Conservation (phyloP, 495 filamentous ascomycete genomes). For the Aspergillus sclerotioniger region DNA sequence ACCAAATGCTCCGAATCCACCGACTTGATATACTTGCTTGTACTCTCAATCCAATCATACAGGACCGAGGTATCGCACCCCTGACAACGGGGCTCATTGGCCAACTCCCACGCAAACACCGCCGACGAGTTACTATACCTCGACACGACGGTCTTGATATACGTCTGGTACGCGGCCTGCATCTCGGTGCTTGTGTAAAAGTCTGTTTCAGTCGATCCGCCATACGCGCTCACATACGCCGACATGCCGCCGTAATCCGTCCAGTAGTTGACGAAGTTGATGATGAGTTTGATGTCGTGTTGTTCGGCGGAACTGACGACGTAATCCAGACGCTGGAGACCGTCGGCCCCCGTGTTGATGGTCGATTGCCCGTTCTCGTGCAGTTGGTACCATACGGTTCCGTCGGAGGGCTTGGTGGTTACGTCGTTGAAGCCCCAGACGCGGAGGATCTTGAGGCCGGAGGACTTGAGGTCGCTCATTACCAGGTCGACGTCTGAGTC, state of each 20-base stretch:
- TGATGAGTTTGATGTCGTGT: constrained; percentile 57
- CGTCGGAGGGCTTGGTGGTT: constrained; percentile 42
- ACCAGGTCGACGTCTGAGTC: constrained; percentile 60
- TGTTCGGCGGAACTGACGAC: constrained; percentile 59
- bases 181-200: constrained; percentile 58
- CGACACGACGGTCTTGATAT: constrained; percentile 59
- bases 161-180: constrained; percentile 60
- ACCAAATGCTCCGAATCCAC: constrained; percentile 67
- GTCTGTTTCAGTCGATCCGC: constrained; percentile 24
- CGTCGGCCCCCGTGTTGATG: constrained; percentile 66
- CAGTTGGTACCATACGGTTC: constrained; percentile 60
- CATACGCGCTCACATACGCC: constrained; percentile 57
- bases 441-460: constrained; percentile 66
- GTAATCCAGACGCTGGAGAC: constrained; percentile 65
- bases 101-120: constrained; percentile 70
- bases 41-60: constrained; percentile 60
- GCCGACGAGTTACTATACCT: constrained; percentile 58
- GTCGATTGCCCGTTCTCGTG: constrained; percentile 50
- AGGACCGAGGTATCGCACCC: constrained; percentile 58
- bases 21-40: constrained; percentile 61
- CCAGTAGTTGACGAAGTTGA: constrained; percentile 59
- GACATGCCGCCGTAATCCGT: constrained; percentile 66
- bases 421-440: constrained; percentile 74
- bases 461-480: constrained; percentile 46
- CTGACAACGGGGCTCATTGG: constrained; percentile 68